Evolutionary conservation across 257 asterid species (phyloP), one percentile per base, ranked within the genome.

Genomic region (Primulina tabacum): DNA sequence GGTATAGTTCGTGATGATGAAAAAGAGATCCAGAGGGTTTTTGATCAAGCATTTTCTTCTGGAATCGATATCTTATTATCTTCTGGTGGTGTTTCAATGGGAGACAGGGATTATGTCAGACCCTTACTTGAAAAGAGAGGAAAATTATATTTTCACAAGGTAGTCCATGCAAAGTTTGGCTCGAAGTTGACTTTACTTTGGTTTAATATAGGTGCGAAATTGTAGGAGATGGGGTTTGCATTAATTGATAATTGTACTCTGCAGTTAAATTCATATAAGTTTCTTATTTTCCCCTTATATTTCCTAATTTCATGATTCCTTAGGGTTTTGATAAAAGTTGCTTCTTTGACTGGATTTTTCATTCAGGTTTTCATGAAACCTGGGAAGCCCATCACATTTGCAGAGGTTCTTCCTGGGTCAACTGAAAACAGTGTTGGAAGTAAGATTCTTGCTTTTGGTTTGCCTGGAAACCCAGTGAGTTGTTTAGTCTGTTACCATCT

Each of bases 41-140:
- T 90, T 72, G 91, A 89, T 73, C 73, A 57, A 76, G 96, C 97
- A 3, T 81, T 89, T 75, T 79, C 96, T 33, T 77, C 88, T 80
- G 95, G 88, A 75, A 83, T 87, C 71, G 85, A 93, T 73, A 85
- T 93, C 77, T 79, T 93, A 62, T 71, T 93, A 76, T 87, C 96
- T 66, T 90, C 97, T 73, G 99, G 99, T 67, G 99, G 99, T 81
- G 96, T 93, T 76, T 93, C 99, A 70, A 90, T 93, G 99, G 99
- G 99, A 75, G 99, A 90, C 82, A 85, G 96, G 83, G 99, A 93
- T 76, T 93, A 68, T 75, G 95, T 93, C 62, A 93, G 89, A 78
- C 97, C 99, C 75, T 75, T 93, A 73, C 95, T 93, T 77, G 83
- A 77, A 81, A 89, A 85, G 88, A 86, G 75, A 68, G 99, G 99